These are phyloP conservation scores for Zalerion maritima DNA, from an alignment of 495 filamentous ascomycete genomes.

Conservation along the genomic window DNA sequence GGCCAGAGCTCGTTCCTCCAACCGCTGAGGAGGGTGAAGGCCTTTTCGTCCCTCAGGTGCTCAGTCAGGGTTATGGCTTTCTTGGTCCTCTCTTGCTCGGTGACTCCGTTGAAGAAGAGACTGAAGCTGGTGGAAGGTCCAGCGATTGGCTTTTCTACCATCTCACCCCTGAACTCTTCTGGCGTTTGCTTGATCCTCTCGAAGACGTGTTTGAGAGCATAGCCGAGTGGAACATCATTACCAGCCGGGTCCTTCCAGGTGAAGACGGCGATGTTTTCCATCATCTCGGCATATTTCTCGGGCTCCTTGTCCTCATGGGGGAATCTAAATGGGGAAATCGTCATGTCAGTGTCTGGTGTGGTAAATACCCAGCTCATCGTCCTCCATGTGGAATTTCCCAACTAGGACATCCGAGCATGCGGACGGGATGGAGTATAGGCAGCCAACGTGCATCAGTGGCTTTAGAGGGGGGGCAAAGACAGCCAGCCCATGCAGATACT, in stretches of 20 bases:
- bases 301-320: conserved; percentile 47
- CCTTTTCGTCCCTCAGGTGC: conserved; percentile 46
- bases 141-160: conserved; percentile 49
- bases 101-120: conserved; percentile 28
- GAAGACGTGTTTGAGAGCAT: conserved; percentile 42
- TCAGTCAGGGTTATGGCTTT: conserved; percentile 42
- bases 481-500: background rate
- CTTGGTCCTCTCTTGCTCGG: conserved; percentile 41
- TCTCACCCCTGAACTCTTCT: conserved; percentile 28
- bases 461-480: conserved; percentile 1
- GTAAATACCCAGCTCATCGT: too few species aligned
- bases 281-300: conserved; percentile 29
- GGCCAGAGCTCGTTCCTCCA: conserved; percentile 88
- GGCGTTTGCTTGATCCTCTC: conserved; percentile 34
- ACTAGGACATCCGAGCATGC: too few species aligned
- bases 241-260: conserved; percentile 34
- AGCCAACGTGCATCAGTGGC: too few species aligned
- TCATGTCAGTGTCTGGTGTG: too few species aligned
- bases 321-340: conserved; percentile 34
- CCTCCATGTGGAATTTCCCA: too few species aligned
- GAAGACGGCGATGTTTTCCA: conserved; percentile 40
- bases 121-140: conserved; percentile 30
- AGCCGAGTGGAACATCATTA: conserved; percentile 43
- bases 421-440: too few species aligned
- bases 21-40: conserved; percentile 59